These are phyloP conservation scores for Geum urbanum DNA, from an alignment of 306 rosid genomes.

Conservation along the genomic window DNA sequence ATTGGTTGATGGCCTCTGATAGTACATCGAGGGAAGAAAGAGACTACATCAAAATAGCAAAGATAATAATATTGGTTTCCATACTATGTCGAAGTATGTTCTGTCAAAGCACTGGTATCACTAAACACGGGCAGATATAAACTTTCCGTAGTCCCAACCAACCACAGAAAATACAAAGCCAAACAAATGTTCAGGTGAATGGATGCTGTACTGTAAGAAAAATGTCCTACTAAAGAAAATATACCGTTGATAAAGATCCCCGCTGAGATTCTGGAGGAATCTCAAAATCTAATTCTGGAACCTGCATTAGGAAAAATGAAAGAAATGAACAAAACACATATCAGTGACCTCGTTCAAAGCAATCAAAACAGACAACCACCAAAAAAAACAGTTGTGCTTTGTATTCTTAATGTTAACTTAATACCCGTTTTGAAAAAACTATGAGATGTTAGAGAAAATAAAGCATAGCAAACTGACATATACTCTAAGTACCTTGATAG, in stretches of 20 bases:
- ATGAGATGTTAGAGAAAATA: background rate
- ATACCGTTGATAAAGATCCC: constrained; percentile 87
- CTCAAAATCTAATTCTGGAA: constrained; percentile 90
- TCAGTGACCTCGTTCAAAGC: background rate
- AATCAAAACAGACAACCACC: background rate
- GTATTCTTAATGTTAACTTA: background rate
- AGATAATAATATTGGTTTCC: too few relatives aligned
- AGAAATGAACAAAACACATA: constrained; percentile 17
- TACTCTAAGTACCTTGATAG: constrained; percentile 60
- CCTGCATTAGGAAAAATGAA: constrained; percentile 42
- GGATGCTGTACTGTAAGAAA: background rate
- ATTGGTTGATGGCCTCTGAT: too few relatives aligned
- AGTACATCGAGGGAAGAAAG: background rate
- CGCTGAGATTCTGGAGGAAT: constrained; percentile 95
- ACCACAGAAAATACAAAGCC: background rate
- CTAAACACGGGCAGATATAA: background rate
- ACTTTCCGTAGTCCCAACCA: background rate
- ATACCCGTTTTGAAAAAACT: background rate
- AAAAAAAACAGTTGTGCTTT: background rate
- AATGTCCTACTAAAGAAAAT: background rate
- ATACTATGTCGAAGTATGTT: background rate
- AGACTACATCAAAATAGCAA: background rate
- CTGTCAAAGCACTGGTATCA: background rate
- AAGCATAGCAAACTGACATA: background rate
- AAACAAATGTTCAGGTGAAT: background rate